Evolutionary conservation across 2,329 filamentous ascomycete genomes (phyloP), one percentile per base, ranked within the genome.

Genomic region (Fusarium sp.): DNA sequence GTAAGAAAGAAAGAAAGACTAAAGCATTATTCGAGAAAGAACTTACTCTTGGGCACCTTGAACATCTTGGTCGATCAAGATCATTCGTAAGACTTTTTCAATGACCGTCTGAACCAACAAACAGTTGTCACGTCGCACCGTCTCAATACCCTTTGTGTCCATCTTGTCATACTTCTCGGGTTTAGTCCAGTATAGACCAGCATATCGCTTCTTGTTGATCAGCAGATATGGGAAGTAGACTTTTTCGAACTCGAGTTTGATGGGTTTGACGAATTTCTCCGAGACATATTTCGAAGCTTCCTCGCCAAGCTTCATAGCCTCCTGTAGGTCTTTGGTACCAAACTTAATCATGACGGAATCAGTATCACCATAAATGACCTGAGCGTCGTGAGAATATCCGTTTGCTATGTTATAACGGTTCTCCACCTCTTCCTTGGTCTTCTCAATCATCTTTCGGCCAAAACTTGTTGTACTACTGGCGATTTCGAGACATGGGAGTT

Each of bases 321-420:
- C 94, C 11, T 90, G 88, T 24, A 99, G 87, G 73, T 98, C 95
- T 47, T 91, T 92, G 15, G 95, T 95, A 48, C 96, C 96, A 76
- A 99, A 99, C 80, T 98, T 98, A 70, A 99, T 96, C 96, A 99
- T 99, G 85, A 99, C 96, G 14, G 96, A 99, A 88, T 99, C 96
- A 5, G 96, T 99, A 83, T 99, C 96, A 85, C 96, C 96, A 77
- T 99, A 99, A 73, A 99, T 97, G 84, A 99, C 96, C 80, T 98
- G 92, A 1, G 96, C 96, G 81, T 99, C 94, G 81, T 98, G 94
- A 4, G 90, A 91, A 83, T 98, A 99, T 24, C 96, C 96, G 78
- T 99, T 98, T 56, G 94, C 94, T 64, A 98, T 95, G 55, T 90
- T 96, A 83, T 98, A 99, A 75, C 90, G 92, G 45, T 89, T 88